These are phyloP conservation scores for Aeminium ludgeri DNA, from an alignment of 495 filamentous ascomycete species.

Conservation along the genomic window DNA sequence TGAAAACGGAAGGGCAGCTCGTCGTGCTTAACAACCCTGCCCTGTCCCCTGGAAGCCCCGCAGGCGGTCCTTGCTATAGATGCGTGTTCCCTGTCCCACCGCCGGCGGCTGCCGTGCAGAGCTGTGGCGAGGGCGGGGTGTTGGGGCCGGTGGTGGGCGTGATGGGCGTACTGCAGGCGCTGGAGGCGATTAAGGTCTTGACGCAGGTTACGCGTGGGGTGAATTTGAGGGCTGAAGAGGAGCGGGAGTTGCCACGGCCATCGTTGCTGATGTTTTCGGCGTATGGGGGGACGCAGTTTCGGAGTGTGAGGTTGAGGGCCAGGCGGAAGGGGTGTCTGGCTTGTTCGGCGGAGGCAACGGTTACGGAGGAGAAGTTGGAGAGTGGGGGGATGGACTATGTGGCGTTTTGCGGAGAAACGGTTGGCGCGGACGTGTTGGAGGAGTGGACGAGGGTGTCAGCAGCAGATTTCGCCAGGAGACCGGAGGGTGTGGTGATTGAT, in stretches of 20 bases:
- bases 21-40: slow-evolving; percentile 62
- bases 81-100: slow-evolving; percentile 85
- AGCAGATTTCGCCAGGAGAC: slow-evolving; percentile 26
- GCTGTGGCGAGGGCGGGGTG: slow-evolving; percentile 84
- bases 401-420: slow-evolving; percentile 52
- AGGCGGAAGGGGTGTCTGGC: slow-evolving; percentile 53
- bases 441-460: slow-evolving; percentile 47
- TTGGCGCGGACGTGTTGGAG: slow-evolving; percentile 33
- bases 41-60: slow-evolving; percentile 30
- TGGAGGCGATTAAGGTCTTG: slow-evolving; percentile 77
- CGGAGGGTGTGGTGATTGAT: slow-evolving; percentile 42
- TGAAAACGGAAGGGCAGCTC: slow-evolving; percentile 77
- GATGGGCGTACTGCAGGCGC: slow-evolving; percentile 84
- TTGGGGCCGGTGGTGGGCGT: slow-evolving; percentile 81
- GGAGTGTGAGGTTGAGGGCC: slow-evolving; percentile 52
- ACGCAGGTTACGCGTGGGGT: slow-evolving; percentile 11
- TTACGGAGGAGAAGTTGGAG: slow-evolving; percentile 44
- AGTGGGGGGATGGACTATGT: slow-evolving; percentile 58
- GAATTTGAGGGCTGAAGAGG: neutral
- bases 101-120: slow-evolving; percentile 55
- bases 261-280: slow-evolving; percentile 60
- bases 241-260: slow-evolving; percentile 19
- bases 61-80: slow-evolving; percentile 70
- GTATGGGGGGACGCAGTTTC: slow-evolving; percentile 48
- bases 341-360: slow-evolving; percentile 45